Evolutionary conservation across 345 rosid species (phyloP).

Genomic region (Eucalyptus curtisii): DNA sequence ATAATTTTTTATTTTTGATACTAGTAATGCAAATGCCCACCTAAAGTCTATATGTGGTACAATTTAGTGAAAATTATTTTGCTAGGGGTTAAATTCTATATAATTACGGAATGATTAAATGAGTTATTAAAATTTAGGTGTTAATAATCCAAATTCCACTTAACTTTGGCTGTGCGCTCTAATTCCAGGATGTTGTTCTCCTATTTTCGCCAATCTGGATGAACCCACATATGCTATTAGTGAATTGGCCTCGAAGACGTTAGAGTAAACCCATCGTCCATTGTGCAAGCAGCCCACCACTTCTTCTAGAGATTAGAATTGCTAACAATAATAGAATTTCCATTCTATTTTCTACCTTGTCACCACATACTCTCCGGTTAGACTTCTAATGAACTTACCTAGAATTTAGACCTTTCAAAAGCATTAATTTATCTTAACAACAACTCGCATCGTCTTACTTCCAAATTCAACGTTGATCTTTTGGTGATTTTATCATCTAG

Average conservation of each 20-base stretch:
- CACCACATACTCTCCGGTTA: neutral
- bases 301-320: neutral
- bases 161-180: neutral
- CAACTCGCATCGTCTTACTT: neutral
- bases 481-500: neutral
- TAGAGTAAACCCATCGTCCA: neutral
- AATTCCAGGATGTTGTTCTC: no score
- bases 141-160: neutral
- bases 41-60: no score
- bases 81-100: no score
- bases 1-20: no score
- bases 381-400: neutral
- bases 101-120: no score
- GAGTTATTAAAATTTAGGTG: no score
- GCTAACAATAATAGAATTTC: neutral
- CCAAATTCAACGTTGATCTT: neutral
- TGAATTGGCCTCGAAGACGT: neutral
- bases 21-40: no score
- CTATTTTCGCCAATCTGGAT: neutral
- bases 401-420: neutral
- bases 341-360: neutral
- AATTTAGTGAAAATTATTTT: no score
- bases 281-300: neutral
- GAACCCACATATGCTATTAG: neutral
- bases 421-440: neutral